phyloP scores from a whole-genome alignment of 2,329 filamentous ascomycete genomes.

The Colletotrichum sp. region DNA sequence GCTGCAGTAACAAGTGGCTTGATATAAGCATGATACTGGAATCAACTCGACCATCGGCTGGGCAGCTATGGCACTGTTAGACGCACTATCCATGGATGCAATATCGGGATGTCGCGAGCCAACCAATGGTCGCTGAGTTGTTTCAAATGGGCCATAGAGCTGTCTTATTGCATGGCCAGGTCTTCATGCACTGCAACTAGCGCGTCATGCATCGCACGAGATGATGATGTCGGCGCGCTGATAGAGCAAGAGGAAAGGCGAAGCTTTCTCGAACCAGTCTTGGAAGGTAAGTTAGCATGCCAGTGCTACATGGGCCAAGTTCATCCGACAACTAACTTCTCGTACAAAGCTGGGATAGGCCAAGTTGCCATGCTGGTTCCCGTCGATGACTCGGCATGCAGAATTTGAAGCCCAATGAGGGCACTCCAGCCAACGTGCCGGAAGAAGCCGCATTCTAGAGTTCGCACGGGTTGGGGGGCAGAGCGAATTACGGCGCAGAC shows the following conservation, averaged over 20 bases:
- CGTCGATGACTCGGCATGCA: neutral
- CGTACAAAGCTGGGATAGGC: neutral
- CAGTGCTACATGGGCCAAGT: neutral
- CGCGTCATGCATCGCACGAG: neutral
- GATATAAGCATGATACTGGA: neutral
- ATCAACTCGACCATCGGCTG: neutral
- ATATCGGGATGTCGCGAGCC: neutral
- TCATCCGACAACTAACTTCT: neutral
- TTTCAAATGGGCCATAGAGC: neutral
- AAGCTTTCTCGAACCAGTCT: neutral
- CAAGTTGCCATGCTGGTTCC: neutral
- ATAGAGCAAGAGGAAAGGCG: neutral
- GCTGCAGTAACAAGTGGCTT: neutral
- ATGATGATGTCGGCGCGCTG: neutral
- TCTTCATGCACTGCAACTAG: neutral
- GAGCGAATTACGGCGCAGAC: neutral
- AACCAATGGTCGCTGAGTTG: neutral
- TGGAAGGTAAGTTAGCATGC: neutral
- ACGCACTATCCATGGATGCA: neutral
- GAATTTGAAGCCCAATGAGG: neutral
- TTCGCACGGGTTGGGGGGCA: neutral
- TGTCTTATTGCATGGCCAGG: neutral
- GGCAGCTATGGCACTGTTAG: neutral
- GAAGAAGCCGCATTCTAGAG: neutral
- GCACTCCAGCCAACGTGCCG: neutral